phyloP scores from a whole-genome alignment of 2,329 filamentous ascomycete genomes.

The Aplosporella prunicola region DNA sequence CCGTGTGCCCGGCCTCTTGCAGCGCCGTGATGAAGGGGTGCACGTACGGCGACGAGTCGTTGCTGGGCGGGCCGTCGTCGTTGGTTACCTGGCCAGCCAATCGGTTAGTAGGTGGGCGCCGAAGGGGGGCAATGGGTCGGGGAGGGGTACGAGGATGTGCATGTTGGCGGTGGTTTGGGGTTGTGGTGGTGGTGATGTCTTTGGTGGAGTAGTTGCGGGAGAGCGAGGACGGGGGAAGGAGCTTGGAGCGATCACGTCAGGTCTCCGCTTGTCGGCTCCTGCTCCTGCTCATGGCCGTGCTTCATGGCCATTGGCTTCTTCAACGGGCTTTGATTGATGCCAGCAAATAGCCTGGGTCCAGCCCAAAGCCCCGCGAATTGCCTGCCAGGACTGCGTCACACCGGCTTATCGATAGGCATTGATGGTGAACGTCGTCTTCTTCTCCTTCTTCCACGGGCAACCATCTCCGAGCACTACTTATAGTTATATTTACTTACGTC shows the following conservation, averaged over 20 bases:
- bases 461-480: too few relatives aligned
- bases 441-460: too few relatives aligned
- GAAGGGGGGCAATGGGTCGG: constrained; percentile 3
- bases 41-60: constrained; percentile 41
- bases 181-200: background rate
- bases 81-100: constrained; percentile 43
- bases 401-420: too few relatives aligned
- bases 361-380: too few relatives aligned
- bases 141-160: constrained; percentile 27
- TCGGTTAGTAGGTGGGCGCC: background rate
- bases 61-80: constrained; percentile 43
- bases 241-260: constrained; percentile 1
- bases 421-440: too few relatives aligned
- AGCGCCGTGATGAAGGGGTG: constrained; percentile 38
- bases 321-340: too few relatives aligned
- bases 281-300: too few relatives aligned
- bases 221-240: background rate
- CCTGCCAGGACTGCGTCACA: too few relatives aligned
- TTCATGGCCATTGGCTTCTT: too few relatives aligned
- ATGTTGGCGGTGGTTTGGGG: constrained; percentile 17
- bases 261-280: too few relatives aligned
- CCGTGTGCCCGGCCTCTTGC: constrained; percentile 62
- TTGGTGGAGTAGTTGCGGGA: background rate
- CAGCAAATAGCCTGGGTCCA: too few relatives aligned
- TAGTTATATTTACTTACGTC: too few relatives aligned